Conservation (phyloP, 228 moss, liverwort and hornwort species). For the Sphagnum fallax region DNA sequence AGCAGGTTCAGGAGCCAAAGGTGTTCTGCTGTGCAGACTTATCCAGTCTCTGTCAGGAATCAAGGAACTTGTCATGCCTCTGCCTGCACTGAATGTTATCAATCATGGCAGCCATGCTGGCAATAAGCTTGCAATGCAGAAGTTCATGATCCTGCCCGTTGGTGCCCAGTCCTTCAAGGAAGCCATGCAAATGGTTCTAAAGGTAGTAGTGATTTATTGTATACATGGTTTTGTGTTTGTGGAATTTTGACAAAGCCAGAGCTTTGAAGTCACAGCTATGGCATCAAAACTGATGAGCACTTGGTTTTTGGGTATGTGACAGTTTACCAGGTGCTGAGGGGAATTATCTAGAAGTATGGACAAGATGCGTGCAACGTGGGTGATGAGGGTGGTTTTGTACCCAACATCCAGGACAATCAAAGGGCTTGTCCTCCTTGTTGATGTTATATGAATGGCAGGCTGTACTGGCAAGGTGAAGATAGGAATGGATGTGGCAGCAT, state of each 20-base stretch:
- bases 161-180: slow-evolving; percentile 57
- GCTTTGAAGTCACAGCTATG: not conserved
- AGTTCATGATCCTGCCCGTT: slow-evolving; percentile 61
- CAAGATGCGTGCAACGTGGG: slow-evolving; percentile 66
- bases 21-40: slow-evolving; percentile 38
- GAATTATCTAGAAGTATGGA: slow-evolving; percentile 59
- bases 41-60: slow-evolving; percentile 41
- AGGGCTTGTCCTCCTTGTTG: slow-evolving; percentile 47
- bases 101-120: slow-evolving; percentile 59
- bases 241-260: not conserved
- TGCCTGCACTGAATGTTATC: slow-evolving; percentile 59
- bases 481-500: slow-evolving; percentile 70
- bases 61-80: slow-evolving; percentile 61
- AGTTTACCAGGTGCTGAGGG: slow-evolving; percentile 58
- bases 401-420: slow-evolving; percentile 66
- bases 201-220: slow-evolving; percentile 12
- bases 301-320: slow-evolving; percentile 2
- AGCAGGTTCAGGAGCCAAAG: slow-evolving; percentile 43
- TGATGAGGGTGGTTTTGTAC: slow-evolving; percentile 62
- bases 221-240: no score
- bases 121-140: slow-evolving; percentile 67
- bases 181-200: slow-evolving; percentile 62
- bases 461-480: slow-evolving; percentile 63
- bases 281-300: not conserved
- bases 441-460: slow-evolving; percentile 58